A percentile compares a stretch with the other conserved stretches of the same genome.
Evolutionary conservation across 306 rosid genomes (phyloP).

Genomic region (Prunus persica): DNA sequence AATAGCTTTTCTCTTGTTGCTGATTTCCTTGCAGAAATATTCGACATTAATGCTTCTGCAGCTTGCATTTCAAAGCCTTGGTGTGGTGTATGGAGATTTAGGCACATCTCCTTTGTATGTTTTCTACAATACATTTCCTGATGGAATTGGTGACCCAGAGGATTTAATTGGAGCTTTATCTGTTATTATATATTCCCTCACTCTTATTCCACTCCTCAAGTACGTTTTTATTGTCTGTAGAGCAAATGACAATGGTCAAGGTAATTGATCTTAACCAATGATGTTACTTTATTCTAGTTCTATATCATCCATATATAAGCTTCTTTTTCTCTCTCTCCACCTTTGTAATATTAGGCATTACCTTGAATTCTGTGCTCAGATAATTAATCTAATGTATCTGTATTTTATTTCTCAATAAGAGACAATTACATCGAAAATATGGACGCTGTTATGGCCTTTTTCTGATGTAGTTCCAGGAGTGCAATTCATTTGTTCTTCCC

Average conservation of each 20-base stretch:
- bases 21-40: not conserved
- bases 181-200: constrained; percentile 91
- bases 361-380: not conserved
- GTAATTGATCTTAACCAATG: constrained; percentile 32
- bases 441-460: not conserved
- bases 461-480: not conserved
- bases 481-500: not conserved
- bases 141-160: constrained; percentile 59
- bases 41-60: not conserved
- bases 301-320: constrained; percentile 30
- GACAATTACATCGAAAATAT: not conserved
- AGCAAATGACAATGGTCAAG: constrained; percentile 99
- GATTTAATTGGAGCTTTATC: constrained; percentile 66
- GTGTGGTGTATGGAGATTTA: constrained; percentile 1
- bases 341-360: not conserved
- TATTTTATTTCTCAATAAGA: not conserved
- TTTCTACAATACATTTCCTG: constrained; percentile 41
- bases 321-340: constrained; percentile 13
- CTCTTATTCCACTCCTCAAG: constrained; percentile 87
- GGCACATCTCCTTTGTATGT: constrained; percentile 6
- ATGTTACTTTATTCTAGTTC: not conserved
- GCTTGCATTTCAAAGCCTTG: constrained; percentile 3
- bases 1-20: not conserved
- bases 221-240: constrained; percentile 78
- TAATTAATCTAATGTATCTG: not conserved